phyloP scores from a whole-genome alignment of 2,329 filamentous ascomycete species.

The Allantophomopsis lycopodina region DNA sequence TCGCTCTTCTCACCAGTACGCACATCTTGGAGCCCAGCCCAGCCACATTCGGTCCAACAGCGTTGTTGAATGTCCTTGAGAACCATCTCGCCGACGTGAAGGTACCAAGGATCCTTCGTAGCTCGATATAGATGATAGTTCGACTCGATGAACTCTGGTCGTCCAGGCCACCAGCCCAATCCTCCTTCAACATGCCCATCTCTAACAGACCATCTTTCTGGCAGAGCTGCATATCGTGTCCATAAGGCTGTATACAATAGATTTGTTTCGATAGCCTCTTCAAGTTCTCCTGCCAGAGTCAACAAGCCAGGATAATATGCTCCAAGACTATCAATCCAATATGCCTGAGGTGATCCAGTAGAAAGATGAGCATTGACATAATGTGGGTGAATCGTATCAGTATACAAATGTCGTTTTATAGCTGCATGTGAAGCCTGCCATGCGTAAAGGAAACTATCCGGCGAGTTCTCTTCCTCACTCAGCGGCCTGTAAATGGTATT shows the following conservation, averaged over 20 bases:
- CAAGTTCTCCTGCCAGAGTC: slow-evolving; percentile 72
- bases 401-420: slow-evolving; percentile 86
- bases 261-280: slow-evolving; percentile 84
- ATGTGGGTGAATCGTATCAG: slow-evolving; percentile 73
- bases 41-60: slow-evolving; percentile 85
- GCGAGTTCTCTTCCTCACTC: slow-evolving; percentile 50
- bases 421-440: slow-evolving; percentile 81
- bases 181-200: slow-evolving; percentile 76
- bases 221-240: slow-evolving; percentile 87
- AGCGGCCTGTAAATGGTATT: slow-evolving; percentile 47
- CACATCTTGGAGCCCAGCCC: slow-evolving; percentile 80
- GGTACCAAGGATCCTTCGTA: slow-evolving; percentile 89
- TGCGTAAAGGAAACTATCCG: slow-evolving; percentile 65
- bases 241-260: slow-evolving; percentile 85
- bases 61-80: slow-evolving; percentile 75
- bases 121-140: slow-evolving; percentile 93
- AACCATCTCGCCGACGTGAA: slow-evolving; percentile 93
- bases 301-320: slow-evolving; percentile 91
- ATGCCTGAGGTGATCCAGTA: slow-evolving; percentile 77
- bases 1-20: slow-evolving; percentile 75
- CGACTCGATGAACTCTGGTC: slow-evolving; percentile 94
- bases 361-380: slow-evolving; percentile 82
- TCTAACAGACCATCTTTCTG: slow-evolving; percentile 83
- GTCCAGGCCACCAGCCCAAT: slow-evolving; percentile 86
- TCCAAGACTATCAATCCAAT: slow-evolving; percentile 92